Conservation (phyloP, 164 flowering plant species). For the Nymphaea thermarum region DNA sequence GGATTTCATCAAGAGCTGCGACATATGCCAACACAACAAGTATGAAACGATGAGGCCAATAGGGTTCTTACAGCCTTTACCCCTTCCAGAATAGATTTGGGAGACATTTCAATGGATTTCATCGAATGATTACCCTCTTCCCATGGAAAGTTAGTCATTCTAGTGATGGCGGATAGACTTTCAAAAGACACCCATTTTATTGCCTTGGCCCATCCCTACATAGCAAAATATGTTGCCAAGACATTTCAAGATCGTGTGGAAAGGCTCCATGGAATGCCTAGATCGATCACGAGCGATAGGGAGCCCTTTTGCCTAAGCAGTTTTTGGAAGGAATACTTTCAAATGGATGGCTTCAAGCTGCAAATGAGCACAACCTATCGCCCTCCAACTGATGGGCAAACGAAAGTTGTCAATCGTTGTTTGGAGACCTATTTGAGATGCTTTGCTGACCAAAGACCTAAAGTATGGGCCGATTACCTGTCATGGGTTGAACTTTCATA, state of each 20-base stretch:
- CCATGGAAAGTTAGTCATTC: too few species aligned
- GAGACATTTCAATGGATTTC: too few species aligned
- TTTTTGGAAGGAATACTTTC: constrained; percentile 1
- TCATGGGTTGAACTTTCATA: background rate
- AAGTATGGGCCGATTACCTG: background rate
- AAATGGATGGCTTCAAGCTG: background rate
- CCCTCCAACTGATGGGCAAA: constrained; percentile 1
- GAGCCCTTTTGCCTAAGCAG: background rate
- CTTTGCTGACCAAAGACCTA: background rate
- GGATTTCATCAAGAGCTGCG: too few species aligned
- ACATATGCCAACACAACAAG: too few species aligned
- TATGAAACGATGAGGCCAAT: too few species aligned
- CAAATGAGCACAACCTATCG: background rate
- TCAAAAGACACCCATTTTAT: too few species aligned
- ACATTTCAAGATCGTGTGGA: background rate
- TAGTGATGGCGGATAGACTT: background rate
- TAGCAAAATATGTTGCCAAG: background rate
- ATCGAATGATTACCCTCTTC: too few species aligned
- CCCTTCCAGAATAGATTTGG: too few species aligned
- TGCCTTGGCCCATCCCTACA: too few species aligned
- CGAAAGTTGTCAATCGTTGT: background rate
- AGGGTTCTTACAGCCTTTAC: too few species aligned
- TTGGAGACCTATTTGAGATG: background rate
- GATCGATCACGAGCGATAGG: background rate
- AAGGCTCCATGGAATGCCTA: constrained; percentile 1